phyloP scores from a whole-genome alignment of 176 grass and related monocot genomes.

The Triticum turgidum region DNA sequence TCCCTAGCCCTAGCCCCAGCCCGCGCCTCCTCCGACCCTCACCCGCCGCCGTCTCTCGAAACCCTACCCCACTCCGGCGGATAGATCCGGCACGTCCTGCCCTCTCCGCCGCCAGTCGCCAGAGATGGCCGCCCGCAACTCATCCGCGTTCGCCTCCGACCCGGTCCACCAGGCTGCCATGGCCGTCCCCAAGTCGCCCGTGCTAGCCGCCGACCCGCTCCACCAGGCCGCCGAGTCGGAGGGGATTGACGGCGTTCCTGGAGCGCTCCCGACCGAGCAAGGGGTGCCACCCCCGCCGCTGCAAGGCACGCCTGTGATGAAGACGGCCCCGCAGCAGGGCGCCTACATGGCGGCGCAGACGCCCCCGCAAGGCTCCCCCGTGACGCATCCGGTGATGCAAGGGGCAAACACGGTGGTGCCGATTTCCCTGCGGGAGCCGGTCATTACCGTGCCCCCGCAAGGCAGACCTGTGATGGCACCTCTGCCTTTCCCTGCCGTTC shows the following conservation, averaged over 20 bases:
- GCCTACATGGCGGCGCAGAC: no score
- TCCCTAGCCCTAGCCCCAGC: background rate
- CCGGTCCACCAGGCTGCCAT: background rate
- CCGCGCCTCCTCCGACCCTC: background rate
- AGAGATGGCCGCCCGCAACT: background rate
- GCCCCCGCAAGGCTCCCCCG: background rate
- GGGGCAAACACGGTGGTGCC: background rate
- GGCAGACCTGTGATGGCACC: background rate
- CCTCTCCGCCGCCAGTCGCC: background rate
- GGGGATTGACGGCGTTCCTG: background rate
- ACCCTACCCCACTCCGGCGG: constrained; percentile 31
- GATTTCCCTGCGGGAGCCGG: background rate
- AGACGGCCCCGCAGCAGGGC: no score
- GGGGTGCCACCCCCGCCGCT: background rate
- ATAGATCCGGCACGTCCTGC: background rate
- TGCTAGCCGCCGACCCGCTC: background rate
- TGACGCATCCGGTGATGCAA: background rate
- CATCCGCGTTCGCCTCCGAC: background rate
- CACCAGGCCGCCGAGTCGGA: background rate
- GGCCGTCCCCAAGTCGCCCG: background rate
- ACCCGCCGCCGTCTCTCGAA: constrained; percentile 10
- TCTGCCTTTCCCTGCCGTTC: background rate
- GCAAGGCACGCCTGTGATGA: no score
- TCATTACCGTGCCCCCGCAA: background rate
- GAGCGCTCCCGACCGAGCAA: background rate